Percentiles rank a stretch among this genome's conserved stretches.
These are phyloP conservation scores for Aureobasidium lini DNA, from an alignment of 2,329 filamentous ascomycete species.

Conservation along the genomic window DNA sequence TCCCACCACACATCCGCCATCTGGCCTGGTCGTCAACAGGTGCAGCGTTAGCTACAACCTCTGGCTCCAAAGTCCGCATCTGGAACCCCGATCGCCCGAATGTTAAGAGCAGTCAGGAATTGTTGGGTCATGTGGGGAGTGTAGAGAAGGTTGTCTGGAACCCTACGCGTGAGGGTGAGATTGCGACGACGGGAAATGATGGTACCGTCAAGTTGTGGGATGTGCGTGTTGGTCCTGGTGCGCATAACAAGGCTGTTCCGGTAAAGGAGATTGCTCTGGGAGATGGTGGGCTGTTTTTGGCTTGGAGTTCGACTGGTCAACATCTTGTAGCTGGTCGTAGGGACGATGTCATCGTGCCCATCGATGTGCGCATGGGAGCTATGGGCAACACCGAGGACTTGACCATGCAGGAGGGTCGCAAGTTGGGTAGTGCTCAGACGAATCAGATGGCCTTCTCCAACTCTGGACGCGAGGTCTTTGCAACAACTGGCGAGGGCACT, in stretches of 20 bases:
- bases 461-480: constrained; percentile 61
- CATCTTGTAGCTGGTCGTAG: constrained; percentile 66
- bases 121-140: constrained; percentile 42
- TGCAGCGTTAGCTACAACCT: constrained; percentile 74
- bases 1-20: constrained; percentile 25
- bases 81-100: constrained; percentile 75
- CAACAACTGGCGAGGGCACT: constrained; percentile 63
- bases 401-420: constrained; percentile 12
- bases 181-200: constrained; percentile 67
- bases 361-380: constrained; percentile 24
- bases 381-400: constrained; percentile 14
- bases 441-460: constrained; percentile 71
- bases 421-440: constrained; percentile 40
- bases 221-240: constrained; percentile 52
- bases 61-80: constrained; percentile 62
- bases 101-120: constrained; percentile 66
- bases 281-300: constrained; percentile 38
- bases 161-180: constrained; percentile 66
- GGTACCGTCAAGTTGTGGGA: constrained; percentile 75
- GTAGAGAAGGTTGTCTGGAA: constrained; percentile 75
- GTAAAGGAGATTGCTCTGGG: constrained; percentile 56
- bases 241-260: constrained; percentile 20
- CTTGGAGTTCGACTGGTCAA: constrained; percentile 65
- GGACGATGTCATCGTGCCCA: constrained; percentile 39
- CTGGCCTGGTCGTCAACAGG: constrained; percentile 85